phyloP scores from a whole-genome alignment of 106 monocot species.

The Dendrobium huoshanense region DNA sequence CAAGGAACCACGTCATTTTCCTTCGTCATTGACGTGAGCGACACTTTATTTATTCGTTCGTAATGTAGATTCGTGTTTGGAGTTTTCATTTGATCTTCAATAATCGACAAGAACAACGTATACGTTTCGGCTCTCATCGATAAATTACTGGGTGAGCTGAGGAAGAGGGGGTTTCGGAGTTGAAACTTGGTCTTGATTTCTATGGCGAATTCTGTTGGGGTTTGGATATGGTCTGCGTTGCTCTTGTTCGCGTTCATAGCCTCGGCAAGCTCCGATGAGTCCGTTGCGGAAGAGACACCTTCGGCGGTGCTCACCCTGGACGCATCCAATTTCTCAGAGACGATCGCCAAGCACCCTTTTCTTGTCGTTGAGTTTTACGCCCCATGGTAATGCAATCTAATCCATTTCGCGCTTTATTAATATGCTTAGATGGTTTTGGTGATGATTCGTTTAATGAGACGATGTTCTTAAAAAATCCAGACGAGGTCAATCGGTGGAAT shows the following conservation, averaged over 20 bases:
- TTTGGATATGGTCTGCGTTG: constrained; percentile 20
- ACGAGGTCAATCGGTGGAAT: background rate
- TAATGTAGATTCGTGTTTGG: background rate
- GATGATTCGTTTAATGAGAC: background rate
- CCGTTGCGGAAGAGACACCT: background rate
- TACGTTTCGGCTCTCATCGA: background rate
- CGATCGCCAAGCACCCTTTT: constrained; percentile 61
- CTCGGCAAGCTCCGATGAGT: constrained; percentile 21
- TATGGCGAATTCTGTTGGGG: constrained; percentile 40
- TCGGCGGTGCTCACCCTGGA: constrained; percentile 62
- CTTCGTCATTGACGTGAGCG: background rate
- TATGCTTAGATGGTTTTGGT: background rate
- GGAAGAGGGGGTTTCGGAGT: too few species aligned
- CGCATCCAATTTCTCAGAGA: constrained; percentile 49
- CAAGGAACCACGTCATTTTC: background rate
- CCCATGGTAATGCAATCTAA: constrained; percentile 45
- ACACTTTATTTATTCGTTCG: background rate
- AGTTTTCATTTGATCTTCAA: background rate
- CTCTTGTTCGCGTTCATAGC: constrained; percentile 10
- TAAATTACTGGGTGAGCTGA: background rate
- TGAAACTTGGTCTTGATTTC: background rate
- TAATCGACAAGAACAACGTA: background rate
- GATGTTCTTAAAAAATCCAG: background rate
- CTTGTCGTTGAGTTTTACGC: constrained; percentile 91
- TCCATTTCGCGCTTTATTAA: background rate